Evolutionary conservation across 768 basidiomycete species (phyloP).

Genomic region (Coprinopsis marcescibilis): DNA sequence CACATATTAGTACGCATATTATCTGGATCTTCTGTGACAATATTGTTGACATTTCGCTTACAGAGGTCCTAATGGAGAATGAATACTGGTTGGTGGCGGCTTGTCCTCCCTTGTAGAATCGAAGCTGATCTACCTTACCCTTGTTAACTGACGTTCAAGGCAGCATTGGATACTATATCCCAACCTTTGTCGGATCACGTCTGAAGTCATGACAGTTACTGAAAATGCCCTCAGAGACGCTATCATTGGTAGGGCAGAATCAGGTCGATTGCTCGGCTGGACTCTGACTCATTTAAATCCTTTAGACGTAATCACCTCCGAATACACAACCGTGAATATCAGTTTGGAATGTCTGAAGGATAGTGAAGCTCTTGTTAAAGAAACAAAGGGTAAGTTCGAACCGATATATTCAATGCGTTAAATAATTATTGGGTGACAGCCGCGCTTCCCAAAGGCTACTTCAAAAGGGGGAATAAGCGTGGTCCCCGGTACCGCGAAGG

Average conservation of each 20-base stretch:
- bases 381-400: neutral
- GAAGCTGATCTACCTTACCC: too few species aligned
- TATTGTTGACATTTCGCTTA: neutral
- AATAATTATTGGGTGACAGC: too few species aligned
- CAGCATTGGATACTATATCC: conserved; percentile 32
- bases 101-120: too few species aligned
- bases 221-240: neutral
- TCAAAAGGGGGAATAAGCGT: too few species aligned
- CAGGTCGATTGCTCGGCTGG: too few species aligned
- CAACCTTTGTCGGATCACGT: neutral
- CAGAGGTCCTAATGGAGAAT: conserved; percentile 32
- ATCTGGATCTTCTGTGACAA: neutral
- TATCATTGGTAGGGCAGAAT: neutral
- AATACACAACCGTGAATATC: neutral
- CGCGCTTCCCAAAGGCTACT: too few species aligned
- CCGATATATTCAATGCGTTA: neutral
- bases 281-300: too few species aligned
- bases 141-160: too few species aligned
- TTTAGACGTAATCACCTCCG: neutral
- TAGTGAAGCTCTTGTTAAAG: neutral
- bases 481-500: neutral
- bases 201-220: neutral
- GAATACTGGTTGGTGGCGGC: conserved; percentile 39
- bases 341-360: neutral
- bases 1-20: conserved; percentile 34